Percentiles rank a stretch among this genome's conserved stretches.
These are phyloP conservation scores for Claviceps pazoutovae DNA, from an alignment of 2,329 filamentous ascomycete genomes.

Conservation along the genomic window DNA sequence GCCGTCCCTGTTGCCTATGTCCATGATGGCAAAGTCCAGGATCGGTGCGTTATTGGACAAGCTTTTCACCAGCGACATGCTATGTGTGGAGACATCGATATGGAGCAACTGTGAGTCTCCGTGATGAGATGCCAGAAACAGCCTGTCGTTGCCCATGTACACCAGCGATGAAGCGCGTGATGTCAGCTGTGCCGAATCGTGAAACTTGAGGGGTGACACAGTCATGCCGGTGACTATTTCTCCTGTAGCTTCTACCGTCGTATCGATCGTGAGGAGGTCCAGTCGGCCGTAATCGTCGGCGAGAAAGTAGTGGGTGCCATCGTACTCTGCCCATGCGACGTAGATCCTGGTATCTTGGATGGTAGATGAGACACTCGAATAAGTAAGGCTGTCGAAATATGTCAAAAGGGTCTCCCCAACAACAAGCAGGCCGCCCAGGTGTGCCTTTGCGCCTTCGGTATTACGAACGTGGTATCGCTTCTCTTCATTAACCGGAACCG, in stretches of 20 bases:
- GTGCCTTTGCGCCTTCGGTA: conserved; percentile 36
- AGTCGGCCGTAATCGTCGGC: conserved; percentile 83
- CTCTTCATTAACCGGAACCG: conserved; percentile 41
- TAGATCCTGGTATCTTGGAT: conserved; percentile 70
- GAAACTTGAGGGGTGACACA: conserved; percentile 33
- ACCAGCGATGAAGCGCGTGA: conserved; percentile 67
- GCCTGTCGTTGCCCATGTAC: conserved; percentile 56
- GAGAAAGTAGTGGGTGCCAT: conserved; percentile 70
- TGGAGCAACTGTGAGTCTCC: conserved; percentile 78
- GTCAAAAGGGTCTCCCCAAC: conserved; percentile 69
- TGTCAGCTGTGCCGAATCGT: conserved; percentile 27
- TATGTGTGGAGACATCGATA: conserved; percentile 27
- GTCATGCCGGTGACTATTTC: conserved; percentile 60
- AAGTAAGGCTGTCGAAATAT: conserved; percentile 70
- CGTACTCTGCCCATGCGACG: conserved; percentile 78
- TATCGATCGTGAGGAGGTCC: conserved; percentile 68
- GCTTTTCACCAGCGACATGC: conserved; percentile 56
- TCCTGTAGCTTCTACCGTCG: conserved; percentile 48
- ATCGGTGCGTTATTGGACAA: conserved; percentile 71
- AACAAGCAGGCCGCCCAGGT: conserved; percentile 56
- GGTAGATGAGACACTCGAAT: conserved; percentile 47
- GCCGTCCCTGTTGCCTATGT: conserved; percentile 74
- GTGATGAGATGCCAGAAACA: conserved; percentile 86
- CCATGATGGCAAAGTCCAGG: conserved; percentile 89
- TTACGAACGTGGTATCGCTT: conserved; percentile 49